phyloP scores from a whole-genome alignment of 768 basidiomycete genomes.

The Dendrothele bispora region DNA sequence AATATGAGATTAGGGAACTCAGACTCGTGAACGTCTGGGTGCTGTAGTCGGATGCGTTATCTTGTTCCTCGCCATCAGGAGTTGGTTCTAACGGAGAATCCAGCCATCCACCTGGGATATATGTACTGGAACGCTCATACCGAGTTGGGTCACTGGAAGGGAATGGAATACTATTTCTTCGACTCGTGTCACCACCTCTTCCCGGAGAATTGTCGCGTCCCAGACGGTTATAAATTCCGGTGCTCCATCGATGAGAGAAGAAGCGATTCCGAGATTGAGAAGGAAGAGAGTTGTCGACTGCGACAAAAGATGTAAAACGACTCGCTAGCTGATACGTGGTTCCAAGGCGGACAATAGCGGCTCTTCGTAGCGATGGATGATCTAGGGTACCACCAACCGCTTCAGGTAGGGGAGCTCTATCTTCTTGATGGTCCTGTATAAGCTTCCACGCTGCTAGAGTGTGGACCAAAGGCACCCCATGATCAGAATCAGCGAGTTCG shows the following conservation, averaged over 20 bases:
- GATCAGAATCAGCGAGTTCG: constrained; percentile 30
- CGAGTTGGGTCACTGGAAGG: background rate
- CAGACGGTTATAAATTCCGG: background rate
- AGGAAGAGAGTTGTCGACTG: too few species aligned
- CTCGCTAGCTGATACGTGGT: constrained; percentile 52
- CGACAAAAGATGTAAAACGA: constrained; percentile 56
- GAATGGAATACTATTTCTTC: background rate
- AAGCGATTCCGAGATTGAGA: too few species aligned
- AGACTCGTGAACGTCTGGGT: constrained; percentile 41
- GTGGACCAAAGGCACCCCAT: constrained; percentile 44
- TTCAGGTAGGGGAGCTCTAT: constrained; percentile 29
- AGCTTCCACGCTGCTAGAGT: constrained; percentile 53
- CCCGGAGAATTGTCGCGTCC: background rate
- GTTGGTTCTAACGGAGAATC: constrained; percentile 10
- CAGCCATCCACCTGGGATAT: constrained; percentile 20
- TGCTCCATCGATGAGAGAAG: constrained; percentile 21
- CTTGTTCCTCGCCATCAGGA: constrained; percentile 5
- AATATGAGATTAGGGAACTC: constrained; percentile 44
- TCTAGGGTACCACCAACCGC: constrained; percentile 20
- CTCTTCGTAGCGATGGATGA: constrained; percentile 31
- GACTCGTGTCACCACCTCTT: background rate
- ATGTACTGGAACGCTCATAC: constrained; percentile 6
- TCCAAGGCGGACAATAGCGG: constrained; percentile 50
- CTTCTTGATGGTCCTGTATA: constrained; percentile 50
- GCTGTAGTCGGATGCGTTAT: constrained; percentile 26